Percentiles rank a stretch among this genome's conserved stretches.
phyloP scores from a whole-genome alignment of 2,329 filamentous ascomycete genomes.

The Aspergillus chevalieri region DNA sequence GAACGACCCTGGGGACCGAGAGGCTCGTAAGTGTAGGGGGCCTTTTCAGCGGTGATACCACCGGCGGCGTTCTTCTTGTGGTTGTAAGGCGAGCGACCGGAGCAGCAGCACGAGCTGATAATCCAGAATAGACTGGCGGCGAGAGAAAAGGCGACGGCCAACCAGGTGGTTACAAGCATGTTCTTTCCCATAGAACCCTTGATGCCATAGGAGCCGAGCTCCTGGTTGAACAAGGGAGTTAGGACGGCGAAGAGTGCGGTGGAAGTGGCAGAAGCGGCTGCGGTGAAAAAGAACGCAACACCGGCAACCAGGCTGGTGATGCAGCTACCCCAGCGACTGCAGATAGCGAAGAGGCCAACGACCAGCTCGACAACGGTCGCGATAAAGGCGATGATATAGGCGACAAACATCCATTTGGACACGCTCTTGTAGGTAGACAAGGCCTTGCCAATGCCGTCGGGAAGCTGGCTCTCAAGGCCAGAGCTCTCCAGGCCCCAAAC shows the following conservation, averaged over 20 bases:
- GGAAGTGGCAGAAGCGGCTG: conserved; percentile 64
- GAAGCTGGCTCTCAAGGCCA: conserved; percentile 57
- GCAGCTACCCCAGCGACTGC: conserved; percentile 74
- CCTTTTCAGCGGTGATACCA: conserved; percentile 51
- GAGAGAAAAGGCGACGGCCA: conserved; percentile 70
- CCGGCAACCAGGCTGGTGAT: conserved; percentile 70
- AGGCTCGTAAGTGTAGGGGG: conserved; percentile 56
- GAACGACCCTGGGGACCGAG: conserved; percentile 31
- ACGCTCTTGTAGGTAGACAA: conserved; percentile 68
- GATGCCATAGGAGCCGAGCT: conserved; percentile 67
- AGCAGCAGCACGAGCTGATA: conserved; percentile 87
- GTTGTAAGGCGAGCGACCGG: conserved; percentile 52
- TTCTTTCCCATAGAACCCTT: conserved; percentile 58
- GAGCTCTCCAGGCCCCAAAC: conserved; percentile 56
- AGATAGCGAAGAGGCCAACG: conserved; percentile 75
- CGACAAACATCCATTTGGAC: conserved; percentile 74
- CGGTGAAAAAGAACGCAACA: conserved; percentile 50
- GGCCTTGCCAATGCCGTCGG: conserved; percentile 59
- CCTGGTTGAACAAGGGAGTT: conserved; percentile 60
- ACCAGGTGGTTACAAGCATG: conserved; percentile 70
- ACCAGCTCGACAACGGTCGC: conserved; percentile 66
- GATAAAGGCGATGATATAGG: conserved; percentile 68
- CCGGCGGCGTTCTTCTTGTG: conserved; percentile 34
- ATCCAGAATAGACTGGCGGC: conserved; percentile 83
- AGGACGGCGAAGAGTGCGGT: conserved; percentile 69